These are phyloP conservation scores for Aspergillus calidoustus DNA, from an alignment of 2,329 filamentous ascomycete species.

Conservation along the genomic window DNA sequence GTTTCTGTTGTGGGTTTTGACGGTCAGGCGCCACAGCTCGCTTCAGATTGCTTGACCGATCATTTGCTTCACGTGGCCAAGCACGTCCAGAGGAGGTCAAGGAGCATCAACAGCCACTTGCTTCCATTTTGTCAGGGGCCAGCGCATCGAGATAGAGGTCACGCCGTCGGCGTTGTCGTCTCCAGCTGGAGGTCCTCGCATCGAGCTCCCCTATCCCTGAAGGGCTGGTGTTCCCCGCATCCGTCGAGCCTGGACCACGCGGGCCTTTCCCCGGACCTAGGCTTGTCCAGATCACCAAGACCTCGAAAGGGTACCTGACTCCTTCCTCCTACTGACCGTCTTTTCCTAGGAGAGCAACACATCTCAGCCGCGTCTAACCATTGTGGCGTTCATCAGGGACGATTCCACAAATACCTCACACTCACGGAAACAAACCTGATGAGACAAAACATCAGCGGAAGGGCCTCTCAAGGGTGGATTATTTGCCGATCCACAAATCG, in stretches of 20 bases:
- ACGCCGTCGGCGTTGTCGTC: not conserved
- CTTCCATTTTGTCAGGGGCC: not conserved
- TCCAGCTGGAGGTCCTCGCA: not conserved
- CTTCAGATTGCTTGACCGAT: not conserved
- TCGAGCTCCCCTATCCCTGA: constrained; percentile 1
- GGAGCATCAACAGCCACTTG: not conserved
- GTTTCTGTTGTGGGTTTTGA: constrained; percentile 1
- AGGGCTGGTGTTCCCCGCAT: constrained; percentile 29
- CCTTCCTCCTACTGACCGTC: not conserved
- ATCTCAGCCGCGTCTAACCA: not conserved
- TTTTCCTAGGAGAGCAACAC: not conserved
- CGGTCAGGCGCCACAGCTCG: constrained; percentile 7
- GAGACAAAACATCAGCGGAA: not conserved
- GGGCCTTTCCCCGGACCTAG: constrained; percentile 27
- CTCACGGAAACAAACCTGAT: not conserved
- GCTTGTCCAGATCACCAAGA: constrained; percentile 4
- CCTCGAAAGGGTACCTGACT: not conserved
- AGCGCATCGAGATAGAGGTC: not conserved
- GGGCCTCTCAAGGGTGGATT: not conserved
- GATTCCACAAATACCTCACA: not conserved
- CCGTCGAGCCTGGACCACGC: constrained; percentile 28
- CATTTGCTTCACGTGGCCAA: constrained; percentile 3
- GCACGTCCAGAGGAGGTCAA: not conserved
- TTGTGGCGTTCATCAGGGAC: not conserved
- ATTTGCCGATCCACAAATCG: constrained; percentile 15